phyloP scores from a whole-genome alignment of 768 basidiomycete species.

The Collybia mongolica region DNA sequence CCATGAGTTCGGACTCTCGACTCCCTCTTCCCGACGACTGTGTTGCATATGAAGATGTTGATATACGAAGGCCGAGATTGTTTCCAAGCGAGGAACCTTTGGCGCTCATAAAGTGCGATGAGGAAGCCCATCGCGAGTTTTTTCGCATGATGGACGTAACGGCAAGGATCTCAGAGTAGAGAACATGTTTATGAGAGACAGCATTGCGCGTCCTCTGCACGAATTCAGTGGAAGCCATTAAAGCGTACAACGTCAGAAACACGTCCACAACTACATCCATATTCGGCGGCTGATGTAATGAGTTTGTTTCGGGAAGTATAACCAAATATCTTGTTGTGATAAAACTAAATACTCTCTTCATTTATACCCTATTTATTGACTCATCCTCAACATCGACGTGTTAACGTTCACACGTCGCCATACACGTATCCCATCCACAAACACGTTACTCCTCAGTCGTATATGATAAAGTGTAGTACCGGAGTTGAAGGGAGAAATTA shows the following conservation, averaged over 20 bases:
- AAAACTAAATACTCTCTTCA: no score
- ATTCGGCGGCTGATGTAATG: constrained; percentile 15
- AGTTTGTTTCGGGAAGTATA: constrained; percentile 2
- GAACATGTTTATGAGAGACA: constrained; percentile 70
- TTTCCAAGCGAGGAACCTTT: constrained; percentile 70
- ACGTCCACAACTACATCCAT: constrained; percentile 22
- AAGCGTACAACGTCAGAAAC: constrained; percentile 10
- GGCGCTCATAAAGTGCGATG: constrained; percentile 57
- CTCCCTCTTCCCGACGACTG: constrained; percentile 49
- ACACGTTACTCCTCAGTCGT: no score
- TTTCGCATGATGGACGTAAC: constrained; percentile 96
- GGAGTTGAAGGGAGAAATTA: no score
- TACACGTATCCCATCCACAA: no score
- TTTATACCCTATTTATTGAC: no score
- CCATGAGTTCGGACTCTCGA: constrained; percentile 84
- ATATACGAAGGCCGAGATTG: constrained; percentile 71
- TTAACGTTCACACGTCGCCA: no score
- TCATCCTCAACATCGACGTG: no score
- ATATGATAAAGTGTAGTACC: no score
- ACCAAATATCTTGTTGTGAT: no score
- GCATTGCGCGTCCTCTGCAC: constrained; percentile 25
- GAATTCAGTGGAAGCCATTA: constrained; percentile 20
- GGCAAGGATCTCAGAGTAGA: constrained; percentile 87
- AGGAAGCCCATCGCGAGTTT: constrained; percentile 94
- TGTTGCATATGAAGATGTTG: constrained; percentile 42